Base-by-base conservation (phyloP, 2,329 filamentous ascomycete species). In the Hypoxylon sp. region DNA sequence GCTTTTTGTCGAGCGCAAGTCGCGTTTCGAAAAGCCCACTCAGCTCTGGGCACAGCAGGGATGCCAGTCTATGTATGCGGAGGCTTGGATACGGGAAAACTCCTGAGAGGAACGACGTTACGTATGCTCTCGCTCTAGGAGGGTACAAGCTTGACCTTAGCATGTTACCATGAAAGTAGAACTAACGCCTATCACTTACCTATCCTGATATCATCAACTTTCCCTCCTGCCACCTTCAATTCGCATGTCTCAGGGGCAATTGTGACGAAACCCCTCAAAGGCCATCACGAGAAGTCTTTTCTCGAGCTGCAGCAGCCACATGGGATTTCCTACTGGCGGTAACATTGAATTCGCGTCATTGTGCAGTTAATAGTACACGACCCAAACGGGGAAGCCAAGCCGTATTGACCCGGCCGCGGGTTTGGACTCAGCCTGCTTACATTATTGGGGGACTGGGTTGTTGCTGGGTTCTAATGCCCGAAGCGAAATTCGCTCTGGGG, bases 401-500 rank as follows among this genome's bases (percentile, higher is more conserved):
- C 53, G 39, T 35, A 46, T 44, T n/a, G 51, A 63, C 55, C 54
- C 50, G 52, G 65, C 37, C 44, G 35, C 35, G 54, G 44, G 42
- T 60, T 68, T 27, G 48, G 53, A 59, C 65, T 62, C 62, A 70
- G 68, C 68, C 65, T 62, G 54, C 54, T 51, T 37, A n/a, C 21
- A 56, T 55, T 42, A 68, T 58, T 63, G 60, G 67, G 35, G 4
- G 58, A 32, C 21, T 54, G 39, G 55, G 32, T 8, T 17, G 24
- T 17, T 13, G 29, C 24, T 35, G 8, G 29, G 55, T 48, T 21
- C 47, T 17, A 31, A 54, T 31, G 68, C 19, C 50, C 32, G 44
- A 65, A 67, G 70, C 70, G 70, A 67, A 54, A 39, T 56, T 72
- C 68, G 68, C 68, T 69, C 44, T 39, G 8, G 13, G 48, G 1